Conservation (phyloP, 192 early-diverging fungal genomes). For the Rhizophagus clarus region DNA sequence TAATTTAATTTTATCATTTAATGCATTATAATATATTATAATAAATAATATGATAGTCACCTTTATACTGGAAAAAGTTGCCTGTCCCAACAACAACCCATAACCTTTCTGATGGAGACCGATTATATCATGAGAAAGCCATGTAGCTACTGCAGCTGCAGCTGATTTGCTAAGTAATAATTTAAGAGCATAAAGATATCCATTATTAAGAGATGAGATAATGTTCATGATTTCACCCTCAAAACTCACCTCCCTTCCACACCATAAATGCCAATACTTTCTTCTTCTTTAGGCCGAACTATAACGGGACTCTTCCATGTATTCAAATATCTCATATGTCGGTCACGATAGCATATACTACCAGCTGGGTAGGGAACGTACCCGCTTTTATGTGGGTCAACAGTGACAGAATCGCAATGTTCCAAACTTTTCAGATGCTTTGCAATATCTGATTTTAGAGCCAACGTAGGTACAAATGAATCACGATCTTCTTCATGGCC, state of each 20-base stretch:
- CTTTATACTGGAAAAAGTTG: not conserved
- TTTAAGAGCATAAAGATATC: not conserved
- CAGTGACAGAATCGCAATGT: not conserved
- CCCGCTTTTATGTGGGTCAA: slow-evolving; percentile 5
- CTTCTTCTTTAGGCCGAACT: not conserved
- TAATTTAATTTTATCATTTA: too few species aligned
- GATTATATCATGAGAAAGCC: not conserved
- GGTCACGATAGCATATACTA: not conserved
- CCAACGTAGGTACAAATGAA: not conserved
- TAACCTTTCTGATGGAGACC: slow-evolving; percentile 15
- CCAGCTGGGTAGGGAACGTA: not conserved
- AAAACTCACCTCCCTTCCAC: slow-evolving; percentile 1
- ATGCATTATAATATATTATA: too few species aligned
- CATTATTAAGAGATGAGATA: not conserved
- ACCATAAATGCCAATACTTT: slow-evolving; percentile 2
- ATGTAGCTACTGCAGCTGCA: not conserved
- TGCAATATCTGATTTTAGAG: not conserved
- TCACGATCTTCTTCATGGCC: not conserved
- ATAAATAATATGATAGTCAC: not conserved
- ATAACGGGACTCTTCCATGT: slow-evolving; percentile 3
- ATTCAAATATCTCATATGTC: not conserved
- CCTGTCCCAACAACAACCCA: not conserved
- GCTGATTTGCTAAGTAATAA: not conserved
- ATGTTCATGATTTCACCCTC: not conserved
- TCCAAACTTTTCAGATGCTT: not conserved